phyloP scores from a whole-genome alignment of 2,329 filamentous ascomycete genomes.

The Tolypocladium tundrense region DNA sequence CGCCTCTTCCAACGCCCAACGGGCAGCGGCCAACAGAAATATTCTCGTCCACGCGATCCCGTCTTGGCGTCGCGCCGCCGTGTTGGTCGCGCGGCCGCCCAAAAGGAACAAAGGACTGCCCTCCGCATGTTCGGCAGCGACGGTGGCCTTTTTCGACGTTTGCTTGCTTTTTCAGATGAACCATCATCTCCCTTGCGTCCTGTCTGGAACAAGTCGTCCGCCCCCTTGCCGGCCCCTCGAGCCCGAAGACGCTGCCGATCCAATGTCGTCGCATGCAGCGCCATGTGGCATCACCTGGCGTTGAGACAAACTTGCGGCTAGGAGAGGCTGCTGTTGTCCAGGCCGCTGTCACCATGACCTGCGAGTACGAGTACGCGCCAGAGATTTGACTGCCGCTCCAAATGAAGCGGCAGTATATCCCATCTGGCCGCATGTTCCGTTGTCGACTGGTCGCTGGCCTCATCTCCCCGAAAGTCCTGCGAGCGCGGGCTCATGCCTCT shows the following conservation, averaged over 20 bases:
- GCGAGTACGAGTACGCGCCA: not conserved
- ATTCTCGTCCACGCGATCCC: not conserved
- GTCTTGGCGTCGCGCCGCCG: not conserved
- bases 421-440: not conserved
- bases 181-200: conserved; percentile 4
- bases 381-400: not conserved
- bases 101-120: not conserved
- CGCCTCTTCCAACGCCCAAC: not conserved
- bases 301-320: not conserved
- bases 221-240: not conserved
- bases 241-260: not conserved
- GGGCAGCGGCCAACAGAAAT: not conserved
- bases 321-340: not conserved
- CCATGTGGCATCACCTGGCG: not conserved
- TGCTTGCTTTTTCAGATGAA: not conserved
- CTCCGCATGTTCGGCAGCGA: not conserved
- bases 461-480: not conserved
- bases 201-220: not conserved
- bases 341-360: not conserved
- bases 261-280: not conserved
- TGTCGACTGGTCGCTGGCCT: not conserved
- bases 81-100: not conserved
- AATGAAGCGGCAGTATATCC: not conserved
- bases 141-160: not conserved
- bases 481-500: too few species aligned